Evolutionary conservation across 2,329 filamentous ascomycete genomes (phyloP), one percentile per base, ranked within the genome.

Genomic region (Aureobasidium vineae): DNA sequence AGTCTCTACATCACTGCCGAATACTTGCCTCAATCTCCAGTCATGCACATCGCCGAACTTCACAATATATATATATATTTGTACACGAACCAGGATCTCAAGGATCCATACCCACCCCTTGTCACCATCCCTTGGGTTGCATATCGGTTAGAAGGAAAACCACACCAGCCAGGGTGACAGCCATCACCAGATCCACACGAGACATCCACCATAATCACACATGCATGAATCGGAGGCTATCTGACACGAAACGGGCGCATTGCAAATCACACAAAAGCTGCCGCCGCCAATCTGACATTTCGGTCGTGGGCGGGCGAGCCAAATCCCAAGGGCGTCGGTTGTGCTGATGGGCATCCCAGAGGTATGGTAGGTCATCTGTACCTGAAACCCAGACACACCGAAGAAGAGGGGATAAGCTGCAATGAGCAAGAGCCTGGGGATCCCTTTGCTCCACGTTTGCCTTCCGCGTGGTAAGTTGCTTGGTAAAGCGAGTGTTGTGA

Each of bases 251-350:
- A 54, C n/a, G 50, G 50, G 10, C 10, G 15, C 31, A 54, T 36
- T 26, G 31, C 11, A 38, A 54, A 38, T 38, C 50, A 50, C 26
- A 11, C 16, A 15, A 6, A 31, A 7, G 28, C 28, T n/a, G 10
- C 31, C 31, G 19, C n/a, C 21, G n/a, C n/a, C 36, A 1, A 54
- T 40, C 31, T 40, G 33, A 21, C 15, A 23, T 40, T n/a, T 56
- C 53, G 53, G 53, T 56, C 21, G 53, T 56, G 21, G 4, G 21
- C 53, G 53, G 53, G 53, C 53, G 33, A 56, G 53, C 53, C 36
- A 56, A 3, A 11, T 36, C 11, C 5, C 8, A 26, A 56, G 19
- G 21, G 5, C 11, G 21, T 23, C 45, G 15, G 4, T 49, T 49
- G 45, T 36, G 10, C 10, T 13, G 33, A 16, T 28, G 49, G 16